Evolutionary conservation across 805 yeast genomes (phyloP).

Genomic region (Myxozyma melibiosi): DNA sequence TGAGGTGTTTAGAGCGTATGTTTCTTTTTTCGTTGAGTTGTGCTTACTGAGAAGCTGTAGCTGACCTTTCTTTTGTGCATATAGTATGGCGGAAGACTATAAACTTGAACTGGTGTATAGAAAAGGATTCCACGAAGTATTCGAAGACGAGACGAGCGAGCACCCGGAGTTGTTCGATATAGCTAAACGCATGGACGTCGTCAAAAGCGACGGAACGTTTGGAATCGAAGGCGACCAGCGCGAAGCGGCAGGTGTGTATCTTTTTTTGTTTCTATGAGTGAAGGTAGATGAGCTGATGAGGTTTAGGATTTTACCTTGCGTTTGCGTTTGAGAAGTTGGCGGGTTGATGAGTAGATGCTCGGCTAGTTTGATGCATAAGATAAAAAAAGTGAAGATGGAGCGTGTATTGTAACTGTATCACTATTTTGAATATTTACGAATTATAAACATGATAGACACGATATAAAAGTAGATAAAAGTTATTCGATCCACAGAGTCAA

Average conservation of each 20-base stretch:
- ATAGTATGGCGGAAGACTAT: slow-evolving; percentile 74
- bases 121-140: slow-evolving; percentile 79
- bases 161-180: slow-evolving; percentile 37
- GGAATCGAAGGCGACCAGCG: slow-evolving; percentile 89
- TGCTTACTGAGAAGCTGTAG: background rate
- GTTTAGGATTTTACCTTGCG: slow-evolving; percentile 28
- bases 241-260: slow-evolving; percentile 85
- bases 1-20: slow-evolving; percentile 66
- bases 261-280: slow-evolving; percentile 65
- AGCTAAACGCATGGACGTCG: slow-evolving; percentile 49
- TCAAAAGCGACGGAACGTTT: slow-evolving; percentile 73
- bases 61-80: background rate
- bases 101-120: slow-evolving; percentile 71
- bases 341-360: background rate
- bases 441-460: too few relatives aligned
- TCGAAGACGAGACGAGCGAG: slow-evolving; percentile 76
- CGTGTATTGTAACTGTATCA: too few relatives aligned
- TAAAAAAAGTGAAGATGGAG: background rate
- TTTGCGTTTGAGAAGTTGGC: slow-evolving; percentile 33
- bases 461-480: too few relatives aligned
- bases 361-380: background rate
- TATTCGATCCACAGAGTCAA: too few relatives aligned
- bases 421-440: too few relatives aligned
- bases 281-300: slow-evolving; percentile 35
- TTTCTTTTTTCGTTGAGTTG: background rate